phyloP scores from a whole-genome alignment of 2,329 filamentous ascomycete genomes.

The Hymenoscyphus infarciens region DNA sequence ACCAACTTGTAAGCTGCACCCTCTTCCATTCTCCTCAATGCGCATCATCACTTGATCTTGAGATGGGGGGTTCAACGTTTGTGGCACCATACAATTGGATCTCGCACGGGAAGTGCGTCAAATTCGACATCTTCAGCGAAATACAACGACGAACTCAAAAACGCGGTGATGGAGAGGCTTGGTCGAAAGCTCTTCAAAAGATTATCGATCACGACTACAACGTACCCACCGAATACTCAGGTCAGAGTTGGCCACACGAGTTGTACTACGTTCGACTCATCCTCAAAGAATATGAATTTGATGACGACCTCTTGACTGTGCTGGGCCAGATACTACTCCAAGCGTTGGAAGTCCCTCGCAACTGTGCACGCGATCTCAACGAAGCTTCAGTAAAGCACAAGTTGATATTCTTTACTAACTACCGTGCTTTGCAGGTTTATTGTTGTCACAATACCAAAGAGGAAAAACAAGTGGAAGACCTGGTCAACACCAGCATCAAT shows the following conservation, averaged over 20 bases:
- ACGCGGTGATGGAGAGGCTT: neutral
- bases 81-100: constrained; percentile 18
- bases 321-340: constrained; percentile 25
- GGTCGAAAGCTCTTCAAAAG: neutral
- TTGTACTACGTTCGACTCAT: constrained; percentile 18
- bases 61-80: neutral
- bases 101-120: constrained; percentile 3
- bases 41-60: neutral
- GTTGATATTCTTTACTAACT: constrained; percentile 33
- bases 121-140: neutral
- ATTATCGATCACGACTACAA: neutral
- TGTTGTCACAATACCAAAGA: constrained; percentile 27
- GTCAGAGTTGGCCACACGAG: constrained; percentile 13
- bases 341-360: constrained; percentile 17
- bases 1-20: constrained; percentile 14
- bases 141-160: neutral
- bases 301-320: constrained; percentile 16
- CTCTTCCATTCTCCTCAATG: constrained; percentile 5
- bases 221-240: neutral
- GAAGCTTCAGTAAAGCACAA: constrained; percentile 18
- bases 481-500: constrained; percentile 13
- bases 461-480: constrained; percentile 13
- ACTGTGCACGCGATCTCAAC: constrained; percentile 20
- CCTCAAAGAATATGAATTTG: neutral
- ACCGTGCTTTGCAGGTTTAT: constrained; percentile 30